Base-by-base conservation (phyloP, 1,284 basidiomycete species). In the Agroathelia rolfsii region DNA sequence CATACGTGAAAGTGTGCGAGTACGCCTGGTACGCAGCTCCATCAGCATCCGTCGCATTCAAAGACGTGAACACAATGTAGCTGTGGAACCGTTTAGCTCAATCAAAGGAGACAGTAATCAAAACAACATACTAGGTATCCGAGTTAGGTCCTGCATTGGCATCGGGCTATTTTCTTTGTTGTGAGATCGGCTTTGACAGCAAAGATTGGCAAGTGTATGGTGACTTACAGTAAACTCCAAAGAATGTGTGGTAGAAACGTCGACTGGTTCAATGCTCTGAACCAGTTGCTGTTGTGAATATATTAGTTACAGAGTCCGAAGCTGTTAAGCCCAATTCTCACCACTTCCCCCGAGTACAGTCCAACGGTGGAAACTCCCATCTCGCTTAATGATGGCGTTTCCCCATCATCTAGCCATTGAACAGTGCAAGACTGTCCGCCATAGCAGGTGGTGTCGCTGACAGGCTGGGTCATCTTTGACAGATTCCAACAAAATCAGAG, bases 401-500 rank as follows among this genome's bases (percentile, higher is more conserved):
- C 29, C 10, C 79, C 78, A 37, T 82, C 58, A 31, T 82, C 78
- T 1, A 71, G 35, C 76, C 77, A 82, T 32, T 59, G 37, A 2
- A 81, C 62, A 0, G 49, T 53, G 50, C 72, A 78, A 9, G 62
- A 37, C 41, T 70, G 48, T 8, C 70, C 73, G 17, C 53, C 77
- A 26, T 52, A 52, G 46, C 73, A 79, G 4, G 52, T 52, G 3
- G 64, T 58, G 22, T 53, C 44, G 27, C 47, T 33, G 4, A 48
- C 35, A 11, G 78, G 78, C 30, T 59, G 39, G 21, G 65, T 58
- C 26, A 79, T 61, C 77, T 81, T 28, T 16, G 14, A 12, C 11
- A 38, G 20, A 20, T 10, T n/a, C 20, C 24, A 4, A 24, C 22
- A 13, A 27, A 19, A 30, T 30, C 18, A 36, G 13, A n/a, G n/a